These are phyloP conservation scores for Claviceps africana DNA, from an alignment of 2,329 filamentous ascomycete species.

Conservation along the genomic window DNA sequence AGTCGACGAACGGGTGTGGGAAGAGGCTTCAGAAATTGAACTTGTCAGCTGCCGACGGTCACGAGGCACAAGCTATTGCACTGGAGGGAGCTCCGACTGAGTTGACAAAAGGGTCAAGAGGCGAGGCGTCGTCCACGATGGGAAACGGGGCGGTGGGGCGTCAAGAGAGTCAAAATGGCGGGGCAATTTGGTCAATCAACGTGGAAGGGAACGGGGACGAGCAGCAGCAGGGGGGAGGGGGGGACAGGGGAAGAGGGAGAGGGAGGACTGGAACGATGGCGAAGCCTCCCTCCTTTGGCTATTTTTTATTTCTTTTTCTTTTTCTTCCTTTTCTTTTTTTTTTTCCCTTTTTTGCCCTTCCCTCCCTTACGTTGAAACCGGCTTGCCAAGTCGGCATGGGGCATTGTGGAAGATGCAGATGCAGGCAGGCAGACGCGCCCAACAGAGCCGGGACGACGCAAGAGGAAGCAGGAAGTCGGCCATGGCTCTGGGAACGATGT, in stretches of 20 bases:
- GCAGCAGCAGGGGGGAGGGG: not conserved
- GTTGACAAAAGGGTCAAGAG: not conserved
- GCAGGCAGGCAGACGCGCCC: too few relatives aligned
- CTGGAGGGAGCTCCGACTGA: not conserved
- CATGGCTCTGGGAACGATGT: not conserved
- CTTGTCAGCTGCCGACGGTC: not conserved
- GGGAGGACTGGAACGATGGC: not conserved
- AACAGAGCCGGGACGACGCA: not conserved
- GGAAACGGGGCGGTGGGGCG: not conserved
- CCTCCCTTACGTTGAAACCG: too few relatives aligned
- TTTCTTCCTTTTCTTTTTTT: too few relatives aligned
- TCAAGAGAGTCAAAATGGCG: not conserved
- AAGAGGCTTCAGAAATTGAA: not conserved
- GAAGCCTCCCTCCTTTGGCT: too few relatives aligned
- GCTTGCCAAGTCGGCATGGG: too few relatives aligned
- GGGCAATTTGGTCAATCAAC: too few relatives aligned
- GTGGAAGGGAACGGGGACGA: too few relatives aligned
- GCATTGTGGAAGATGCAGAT: too few relatives aligned
- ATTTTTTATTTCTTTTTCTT: too few relatives aligned
- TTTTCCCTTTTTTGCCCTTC: too few relatives aligned
- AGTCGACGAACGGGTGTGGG: not conserved
- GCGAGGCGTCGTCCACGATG: slow-evolving; percentile 3
- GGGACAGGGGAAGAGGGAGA: not conserved
- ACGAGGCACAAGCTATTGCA: slow-evolving; percentile 2
- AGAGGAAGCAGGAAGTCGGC: not conserved